A percentile compares a stretch with the other conserved stretches of the same genome.
phyloP scores from a whole-genome alignment of 2,329 filamentous ascomycete species.

The Cephalotrichum gorgonifer region DNA sequence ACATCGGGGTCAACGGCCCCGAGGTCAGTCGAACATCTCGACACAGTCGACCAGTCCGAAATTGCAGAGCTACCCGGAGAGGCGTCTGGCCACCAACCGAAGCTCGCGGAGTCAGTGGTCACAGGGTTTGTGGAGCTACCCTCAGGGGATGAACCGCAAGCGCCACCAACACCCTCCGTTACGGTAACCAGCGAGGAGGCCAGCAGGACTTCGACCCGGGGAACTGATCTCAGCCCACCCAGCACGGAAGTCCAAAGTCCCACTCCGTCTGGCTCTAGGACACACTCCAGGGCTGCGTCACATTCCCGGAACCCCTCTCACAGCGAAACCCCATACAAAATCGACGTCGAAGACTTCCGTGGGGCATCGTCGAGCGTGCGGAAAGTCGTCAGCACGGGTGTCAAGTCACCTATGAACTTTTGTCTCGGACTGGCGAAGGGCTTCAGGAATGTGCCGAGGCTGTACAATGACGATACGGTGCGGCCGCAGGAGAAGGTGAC shows the following conservation, averaged over 20 bases:
- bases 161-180: neutral
- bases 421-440: slow-evolving; percentile 73
- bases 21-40: neutral
- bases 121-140: slow-evolving; percentile 5
- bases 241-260: too few species aligned
- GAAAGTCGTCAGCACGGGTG: slow-evolving; percentile 25
- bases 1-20: neutral
- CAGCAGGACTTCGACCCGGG: too few species aligned
- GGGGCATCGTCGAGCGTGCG: neutral
- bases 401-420: slow-evolving; percentile 78
- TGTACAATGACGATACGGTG: slow-evolving; percentile 79
- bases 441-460: slow-evolving; percentile 75
- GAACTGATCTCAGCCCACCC: too few species aligned
- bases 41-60: neutral
- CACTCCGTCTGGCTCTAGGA: too few species aligned
- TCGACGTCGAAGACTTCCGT: slow-evolving; percentile 3
- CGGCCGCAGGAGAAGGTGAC: slow-evolving; percentile 72
- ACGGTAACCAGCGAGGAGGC: slow-evolving; percentile 3
- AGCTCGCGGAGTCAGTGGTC: slow-evolving; percentile 8
- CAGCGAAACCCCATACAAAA: neutral
- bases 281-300: too few species aligned
- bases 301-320: neutral
- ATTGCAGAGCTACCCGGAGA: too few species aligned
- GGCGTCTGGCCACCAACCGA: slow-evolving; percentile 2
- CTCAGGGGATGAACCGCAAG: neutral